A percentile compares a stretch with the other conserved stretches of the same genome.
Evolutionary conservation across 2,329 filamentous ascomycete species (phyloP).

Genomic region (Fusarium circinatum): DNA sequence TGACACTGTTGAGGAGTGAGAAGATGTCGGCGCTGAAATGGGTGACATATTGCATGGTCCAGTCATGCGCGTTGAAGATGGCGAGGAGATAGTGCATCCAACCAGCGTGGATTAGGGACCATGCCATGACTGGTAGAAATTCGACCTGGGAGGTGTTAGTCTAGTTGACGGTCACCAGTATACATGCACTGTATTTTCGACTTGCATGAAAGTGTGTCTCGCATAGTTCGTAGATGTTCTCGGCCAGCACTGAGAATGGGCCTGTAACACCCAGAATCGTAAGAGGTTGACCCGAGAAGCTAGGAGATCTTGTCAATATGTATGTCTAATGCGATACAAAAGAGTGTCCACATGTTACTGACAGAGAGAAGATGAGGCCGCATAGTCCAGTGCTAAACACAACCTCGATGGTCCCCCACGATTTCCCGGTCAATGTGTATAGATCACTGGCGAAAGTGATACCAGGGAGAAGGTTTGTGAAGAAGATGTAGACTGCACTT

Average conservation of each 20-base stretch:
- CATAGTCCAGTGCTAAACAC: slow-evolving; percentile 74
- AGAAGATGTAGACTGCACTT: slow-evolving; percentile 73
- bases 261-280: slow-evolving; percentile 74
- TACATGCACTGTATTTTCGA: not conserved
- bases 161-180: not conserved
- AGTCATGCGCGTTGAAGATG: slow-evolving; percentile 74
- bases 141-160: slow-evolving; percentile 52
- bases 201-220: slow-evolving; percentile 63
- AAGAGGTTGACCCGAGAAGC: slow-evolving; percentile 68
- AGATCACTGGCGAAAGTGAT: slow-evolving; percentile 75
- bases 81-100: slow-evolving; percentile 74
- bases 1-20: slow-evolving; percentile 72
- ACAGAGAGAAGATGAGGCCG: slow-evolving; percentile 71
- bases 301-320: slow-evolving; percentile 25
- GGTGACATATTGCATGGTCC: slow-evolving; percentile 77
- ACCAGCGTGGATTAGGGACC: slow-evolving; percentile 71
- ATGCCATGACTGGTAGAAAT: slow-evolving; percentile 75
- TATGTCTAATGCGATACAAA: not conserved
- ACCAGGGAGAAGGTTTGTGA: slow-evolving; percentile 72
- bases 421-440: slow-evolving; percentile 69
- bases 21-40: slow-evolving; percentile 75
- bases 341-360: slow-evolving; percentile 29
- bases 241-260: slow-evolving; percentile 73
- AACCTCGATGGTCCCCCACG: slow-evolving; percentile 74
- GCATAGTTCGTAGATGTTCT: slow-evolving; percentile 71